These are phyloP conservation scores for Curvularia sp. DNA, from an alignment of 2,329 filamentous ascomycete species.

Conservation along the genomic window DNA sequence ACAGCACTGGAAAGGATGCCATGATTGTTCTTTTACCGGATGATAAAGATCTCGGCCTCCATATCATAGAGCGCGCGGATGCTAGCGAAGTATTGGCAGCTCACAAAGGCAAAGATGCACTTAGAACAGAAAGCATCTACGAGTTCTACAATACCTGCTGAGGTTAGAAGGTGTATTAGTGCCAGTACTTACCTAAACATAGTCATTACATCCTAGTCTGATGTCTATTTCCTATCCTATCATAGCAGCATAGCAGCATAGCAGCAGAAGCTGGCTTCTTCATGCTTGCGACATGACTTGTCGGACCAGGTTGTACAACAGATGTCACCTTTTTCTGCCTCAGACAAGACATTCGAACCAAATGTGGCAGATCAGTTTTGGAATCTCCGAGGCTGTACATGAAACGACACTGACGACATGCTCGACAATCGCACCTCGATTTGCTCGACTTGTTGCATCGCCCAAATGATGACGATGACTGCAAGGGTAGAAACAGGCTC, in stretches of 20 bases:
- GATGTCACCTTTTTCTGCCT: not conserved
- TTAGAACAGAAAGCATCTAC: not conserved
- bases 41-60: not conserved
- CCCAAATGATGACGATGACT: not conserved
- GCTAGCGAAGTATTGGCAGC: not conserved
- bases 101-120: not conserved
- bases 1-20: not conserved
- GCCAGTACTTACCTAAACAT: not conserved
- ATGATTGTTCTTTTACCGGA: not conserved
- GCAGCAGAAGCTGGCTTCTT: not conserved
- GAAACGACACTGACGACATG: not conserved
- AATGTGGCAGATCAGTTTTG: not conserved
- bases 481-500: not conserved
- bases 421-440: not conserved
- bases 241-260: not conserved
- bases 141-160: not conserved
- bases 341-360: not conserved
- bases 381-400: not conserved
- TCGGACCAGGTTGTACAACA: not conserved
- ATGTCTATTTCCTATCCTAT: too few species aligned
- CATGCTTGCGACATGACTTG: not conserved
- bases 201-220: not conserved
- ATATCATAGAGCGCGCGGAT: not conserved
- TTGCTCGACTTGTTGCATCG: not conserved
- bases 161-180: not conserved